Conservation (phyloP, 768 basidiomycete genomes). For the Trichaptum fuscoviolaceum region DNA sequence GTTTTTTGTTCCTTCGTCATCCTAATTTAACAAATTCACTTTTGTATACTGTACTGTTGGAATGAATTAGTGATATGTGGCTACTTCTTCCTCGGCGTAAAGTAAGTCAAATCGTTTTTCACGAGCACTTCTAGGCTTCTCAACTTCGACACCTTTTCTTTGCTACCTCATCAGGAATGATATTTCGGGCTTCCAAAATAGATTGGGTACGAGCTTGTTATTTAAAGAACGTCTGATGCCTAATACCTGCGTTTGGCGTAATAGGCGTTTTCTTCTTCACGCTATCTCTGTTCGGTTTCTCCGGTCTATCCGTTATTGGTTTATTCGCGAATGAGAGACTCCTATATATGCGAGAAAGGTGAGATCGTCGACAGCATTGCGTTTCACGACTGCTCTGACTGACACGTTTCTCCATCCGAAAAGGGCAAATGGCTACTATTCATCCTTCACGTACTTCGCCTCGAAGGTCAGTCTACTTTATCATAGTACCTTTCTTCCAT, state of each 20-base stretch:
- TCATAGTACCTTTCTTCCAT: slow-evolving; percentile 1
- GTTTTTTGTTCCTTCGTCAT: slow-evolving; percentile 23
- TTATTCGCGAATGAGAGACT: slow-evolving; percentile 94
- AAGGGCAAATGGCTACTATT: slow-evolving; percentile 97
- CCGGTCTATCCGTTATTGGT: slow-evolving; percentile 89
- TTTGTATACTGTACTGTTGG: background rate
- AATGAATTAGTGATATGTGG: slow-evolving; percentile 70
- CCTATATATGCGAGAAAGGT: slow-evolving; percentile 98
- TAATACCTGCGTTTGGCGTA: slow-evolving; percentile 3
- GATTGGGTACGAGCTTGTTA: slow-evolving; percentile 51
- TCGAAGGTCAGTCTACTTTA: slow-evolving; percentile 61
- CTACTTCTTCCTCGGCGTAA: slow-evolving; percentile 86
- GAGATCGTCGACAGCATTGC: slow-evolving; percentile 14
- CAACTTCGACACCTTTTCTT: slow-evolving; percentile 2
- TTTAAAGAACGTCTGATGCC: slow-evolving; percentile 4
- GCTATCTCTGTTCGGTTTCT: slow-evolving; percentile 94
- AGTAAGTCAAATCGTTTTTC: slow-evolving; percentile 38
- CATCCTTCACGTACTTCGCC: slow-evolving; percentile 92
- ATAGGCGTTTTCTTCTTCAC: slow-evolving; percentile 95
- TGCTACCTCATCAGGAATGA: slow-evolving; percentile 52
- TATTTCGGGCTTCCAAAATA: slow-evolving; percentile 96
- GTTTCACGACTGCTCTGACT: background rate
- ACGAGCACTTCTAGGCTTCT: background rate
- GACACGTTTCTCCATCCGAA: slow-evolving; percentile 2
- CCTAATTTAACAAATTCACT: background rate